phyloP scores from a whole-genome alignment of 2,329 filamentous ascomycete genomes.

The Neobulgaria alba region DNA sequence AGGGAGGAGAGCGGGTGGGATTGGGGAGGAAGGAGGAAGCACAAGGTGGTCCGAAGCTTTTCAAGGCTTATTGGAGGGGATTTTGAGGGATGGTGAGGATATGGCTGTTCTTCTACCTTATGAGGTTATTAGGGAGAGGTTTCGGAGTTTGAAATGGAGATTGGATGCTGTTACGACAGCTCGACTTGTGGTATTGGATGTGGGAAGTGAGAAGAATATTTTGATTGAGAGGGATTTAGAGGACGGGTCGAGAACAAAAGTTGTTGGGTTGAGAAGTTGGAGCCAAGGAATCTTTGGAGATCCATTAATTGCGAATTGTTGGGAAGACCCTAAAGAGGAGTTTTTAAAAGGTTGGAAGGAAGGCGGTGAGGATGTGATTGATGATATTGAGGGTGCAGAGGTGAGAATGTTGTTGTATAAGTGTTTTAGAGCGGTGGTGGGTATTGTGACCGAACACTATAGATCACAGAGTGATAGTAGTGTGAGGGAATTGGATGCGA shows the following conservation, averaged over 20 bases:
- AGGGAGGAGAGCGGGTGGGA: conserved; percentile 2
- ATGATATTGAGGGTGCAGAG: conserved; percentile 36
- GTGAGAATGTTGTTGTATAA: conserved; percentile 46
- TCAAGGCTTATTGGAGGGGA: conserved; percentile 44
- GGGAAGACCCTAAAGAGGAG: conserved; percentile 36
- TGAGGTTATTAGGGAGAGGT: conserved; percentile 43
- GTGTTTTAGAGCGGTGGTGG: conserved; percentile 46
- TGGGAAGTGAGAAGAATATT: conserved; percentile 41
- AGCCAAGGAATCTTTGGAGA: conserved; percentile 52
- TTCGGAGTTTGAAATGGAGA: conserved; percentile 38
- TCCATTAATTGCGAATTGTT: conserved; percentile 43
- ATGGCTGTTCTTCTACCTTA: conserved; percentile 51
- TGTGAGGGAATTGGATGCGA: conserved; percentile 42
- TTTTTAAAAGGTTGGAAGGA: conserved; percentile 39
- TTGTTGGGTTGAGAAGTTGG: conserved; percentile 50
- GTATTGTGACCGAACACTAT: conserved; percentile 48
- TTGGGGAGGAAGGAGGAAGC: conserved; percentile 20
- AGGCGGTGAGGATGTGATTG: conserved; percentile 29
- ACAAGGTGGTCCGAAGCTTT: conserved; percentile 49
- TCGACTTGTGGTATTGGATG: conserved; percentile 46
- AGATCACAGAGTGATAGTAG: conserved; percentile 40
- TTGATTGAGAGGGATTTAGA: conserved; percentile 31
- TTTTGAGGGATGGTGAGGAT: conserved; percentile 52
- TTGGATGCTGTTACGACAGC: conserved; percentile 45
- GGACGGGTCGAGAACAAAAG: conserved; percentile 12